Evolutionary conservation across 148 eudicot species (phyloP).

Genomic region (Rhododendron simsii): DNA sequence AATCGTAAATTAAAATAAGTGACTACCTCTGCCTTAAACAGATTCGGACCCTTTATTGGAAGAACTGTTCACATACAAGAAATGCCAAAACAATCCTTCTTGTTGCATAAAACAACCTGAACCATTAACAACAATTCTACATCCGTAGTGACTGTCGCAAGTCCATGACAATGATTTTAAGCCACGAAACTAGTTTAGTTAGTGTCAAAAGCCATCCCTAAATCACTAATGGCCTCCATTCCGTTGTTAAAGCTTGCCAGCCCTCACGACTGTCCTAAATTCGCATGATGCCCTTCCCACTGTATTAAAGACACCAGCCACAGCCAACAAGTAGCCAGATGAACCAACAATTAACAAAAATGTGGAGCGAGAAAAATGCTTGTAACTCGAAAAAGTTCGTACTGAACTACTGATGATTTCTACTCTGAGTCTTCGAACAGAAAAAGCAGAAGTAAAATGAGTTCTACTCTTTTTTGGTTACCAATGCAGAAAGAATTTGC

Average conservation of each 20-base stretch:
- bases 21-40: no score
- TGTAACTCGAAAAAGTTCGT: neutral
- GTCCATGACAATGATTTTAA: neutral
- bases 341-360: conserved; percentile 2
- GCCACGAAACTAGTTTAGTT: neutral
- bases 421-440: neutral
- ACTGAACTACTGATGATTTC: neutral
- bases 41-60: neutral
- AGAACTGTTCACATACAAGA: neutral
- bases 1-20: no score
- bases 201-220: neutral
- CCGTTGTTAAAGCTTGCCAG: neutral
- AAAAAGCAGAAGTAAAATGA: neutral
- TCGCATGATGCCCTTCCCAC: neutral
- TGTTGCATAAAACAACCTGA: neutral
- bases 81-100: neutral
- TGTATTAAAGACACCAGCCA: neutral
- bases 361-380: neutral
- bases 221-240: neutral
- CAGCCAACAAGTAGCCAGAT: neutral
- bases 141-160: neutral
- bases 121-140: neutral
- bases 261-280: neutral
- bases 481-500: neutral
- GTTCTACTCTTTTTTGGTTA: neutral